Evolutionary conservation across 2,329 filamentous ascomycete species (phyloP).

Genomic region (Alternaria arbusti): DNA sequence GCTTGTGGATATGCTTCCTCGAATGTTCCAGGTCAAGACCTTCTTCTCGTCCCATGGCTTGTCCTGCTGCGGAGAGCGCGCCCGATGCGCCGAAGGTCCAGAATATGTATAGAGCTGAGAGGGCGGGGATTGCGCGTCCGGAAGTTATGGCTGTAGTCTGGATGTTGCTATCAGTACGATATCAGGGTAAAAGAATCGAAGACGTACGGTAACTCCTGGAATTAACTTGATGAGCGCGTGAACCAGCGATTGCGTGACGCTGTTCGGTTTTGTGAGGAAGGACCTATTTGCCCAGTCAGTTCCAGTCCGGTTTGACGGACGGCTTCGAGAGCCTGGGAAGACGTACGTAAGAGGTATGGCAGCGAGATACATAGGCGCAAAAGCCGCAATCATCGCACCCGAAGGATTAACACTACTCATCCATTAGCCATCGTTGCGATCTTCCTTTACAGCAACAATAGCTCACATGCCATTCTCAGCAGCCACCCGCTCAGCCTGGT

Average conservation of each 20-base stretch:
- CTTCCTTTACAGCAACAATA: no score
- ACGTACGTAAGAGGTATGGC: slow-evolving; percentile 26
- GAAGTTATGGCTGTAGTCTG: slow-evolving; percentile 22
- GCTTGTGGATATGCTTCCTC: slow-evolving; percentile 17
- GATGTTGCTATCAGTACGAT: not conserved
- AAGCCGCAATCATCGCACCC: slow-evolving; percentile 19
- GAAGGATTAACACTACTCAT: slow-evolving; percentile 22
- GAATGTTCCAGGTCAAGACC: slow-evolving; percentile 25
- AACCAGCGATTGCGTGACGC: slow-evolving; percentile 26
- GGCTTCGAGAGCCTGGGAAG: not conserved
- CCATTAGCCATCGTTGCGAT: no score
- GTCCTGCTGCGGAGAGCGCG: slow-evolving; percentile 26
- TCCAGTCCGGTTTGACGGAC: not conserved
- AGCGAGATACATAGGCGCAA: slow-evolving; percentile 28
- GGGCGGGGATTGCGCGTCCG: slow-evolving; percentile 30
- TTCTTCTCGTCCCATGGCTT: slow-evolving; percentile 28
- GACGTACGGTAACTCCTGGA: slow-evolving; percentile 23
- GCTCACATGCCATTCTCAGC: slow-evolving; percentile 26
- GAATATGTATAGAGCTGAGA: slow-evolving; percentile 28
- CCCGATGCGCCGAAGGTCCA: slow-evolving; percentile 32
- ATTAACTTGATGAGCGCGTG: slow-evolving; percentile 29
- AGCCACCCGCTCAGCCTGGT: slow-evolving; percentile 19
- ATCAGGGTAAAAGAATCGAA: not conserved
- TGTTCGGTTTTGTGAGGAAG: slow-evolving; percentile 27
- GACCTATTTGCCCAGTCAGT: slow-evolving; percentile 6